Base-by-base conservation (phyloP, 2,329 filamentous ascomycete genomes). In the Aspergillus costaricaensis region DNA sequence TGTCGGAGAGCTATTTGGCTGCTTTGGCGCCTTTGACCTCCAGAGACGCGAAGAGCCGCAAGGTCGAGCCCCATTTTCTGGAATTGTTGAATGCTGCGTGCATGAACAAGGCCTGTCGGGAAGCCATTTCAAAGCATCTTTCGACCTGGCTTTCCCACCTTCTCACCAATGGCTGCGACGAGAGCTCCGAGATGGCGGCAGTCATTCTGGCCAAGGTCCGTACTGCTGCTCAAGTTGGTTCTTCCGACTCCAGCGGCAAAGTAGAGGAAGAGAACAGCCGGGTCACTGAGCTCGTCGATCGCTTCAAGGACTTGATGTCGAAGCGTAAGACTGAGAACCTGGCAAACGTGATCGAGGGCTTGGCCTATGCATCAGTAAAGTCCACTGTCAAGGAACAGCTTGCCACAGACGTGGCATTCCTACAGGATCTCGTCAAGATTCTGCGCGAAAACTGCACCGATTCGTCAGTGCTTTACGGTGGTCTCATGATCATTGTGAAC, bases 41-140 rank as follows among this genome's bases (percentile, higher is more conserved):
- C 65, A 86, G 88, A 67, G 92, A 89, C 72, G 91, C 89, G 81
- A 96, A 94, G 80, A 94, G 90, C 72, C 85, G 86, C 66, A 91
- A 91, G 69, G 89, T 98, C 21, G 92, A 96, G 76, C 89, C 91
- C 60, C 91, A 92, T 2, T 90, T 92, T 51, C 78, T 99, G 67
- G 91, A 97, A 71, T 87, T 99, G 79, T 83, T 99, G 60, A 96
- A 93, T 76, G 92, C 91, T 12, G 93, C 94, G 6, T 97, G 92
- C 76, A 91, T 96, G 76, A 91, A 96, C 72, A 84, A 87, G 50
- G 81, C 86, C 7, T 98, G 93, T 70, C 87, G 95, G 21, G 90
- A 93, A 66, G 90, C 90, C 8, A 90, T 98, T 62, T 85, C 87
- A 67, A 92, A 92, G 74, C 88, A 96, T 72, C 96, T 94, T 75